These are phyloP conservation scores for Mycena haematopus DNA, from an alignment of 768 basidiomycete species.

Conservation along the genomic window DNA sequence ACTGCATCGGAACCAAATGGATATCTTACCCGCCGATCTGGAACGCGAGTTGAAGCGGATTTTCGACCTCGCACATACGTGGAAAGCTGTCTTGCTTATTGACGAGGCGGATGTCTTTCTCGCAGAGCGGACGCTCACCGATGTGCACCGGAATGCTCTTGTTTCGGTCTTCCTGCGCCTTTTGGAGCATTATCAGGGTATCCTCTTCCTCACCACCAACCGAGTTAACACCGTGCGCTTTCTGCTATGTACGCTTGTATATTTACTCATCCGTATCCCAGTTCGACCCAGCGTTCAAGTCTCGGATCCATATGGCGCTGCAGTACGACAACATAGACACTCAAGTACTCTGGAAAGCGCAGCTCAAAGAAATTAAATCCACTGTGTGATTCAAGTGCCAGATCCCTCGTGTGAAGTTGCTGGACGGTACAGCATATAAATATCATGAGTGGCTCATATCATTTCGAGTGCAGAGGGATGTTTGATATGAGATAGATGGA, in stretches of 20 bases:
- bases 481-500: too few relatives aligned
- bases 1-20: not conserved
- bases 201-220: slow-evolving; percentile 30
- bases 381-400: too few relatives aligned
- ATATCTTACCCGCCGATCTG: slow-evolving; percentile 7
- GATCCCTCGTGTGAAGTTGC: too few relatives aligned
- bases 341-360: too few relatives aligned
- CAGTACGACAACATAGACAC: slow-evolving; percentile 12
- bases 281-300: slow-evolving; percentile 26
- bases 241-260: not conserved
- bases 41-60: slow-evolving; percentile 23
- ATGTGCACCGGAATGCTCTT: slow-evolving; percentile 30
- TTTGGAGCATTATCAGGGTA: slow-evolving; percentile 28
- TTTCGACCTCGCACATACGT: slow-evolving; percentile 26
- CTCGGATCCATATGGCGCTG: slow-evolving; percentile 25
- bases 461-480: too few relatives aligned
- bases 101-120: slow-evolving; percentile 36
- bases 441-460: too few relatives aligned
- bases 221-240: slow-evolving; percentile 10
- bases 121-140: slow-evolving; percentile 24
- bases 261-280: not conserved
- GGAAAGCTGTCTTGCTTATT: slow-evolving; percentile 33
- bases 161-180: slow-evolving; percentile 32
- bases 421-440: too few relatives aligned
- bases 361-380: too few relatives aligned